phyloP scores from a whole-genome alignment of 1,284 basidiomycete genomes.

The Cystobasidiaceae sp. region DNA sequence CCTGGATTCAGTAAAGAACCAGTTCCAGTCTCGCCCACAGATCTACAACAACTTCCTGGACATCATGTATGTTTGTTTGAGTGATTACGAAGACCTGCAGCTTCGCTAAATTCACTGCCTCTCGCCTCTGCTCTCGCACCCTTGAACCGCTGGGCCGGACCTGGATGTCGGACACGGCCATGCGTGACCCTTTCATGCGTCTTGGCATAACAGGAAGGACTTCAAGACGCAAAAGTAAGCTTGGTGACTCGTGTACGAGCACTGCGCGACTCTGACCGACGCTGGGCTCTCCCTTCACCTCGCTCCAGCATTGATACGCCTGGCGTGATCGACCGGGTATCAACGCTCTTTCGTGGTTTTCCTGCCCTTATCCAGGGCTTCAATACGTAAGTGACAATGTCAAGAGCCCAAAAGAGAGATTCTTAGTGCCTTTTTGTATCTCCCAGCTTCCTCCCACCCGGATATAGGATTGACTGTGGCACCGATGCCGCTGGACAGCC shows the following conservation, averaged over 20 bases:
- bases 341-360: constrained; percentile 89
- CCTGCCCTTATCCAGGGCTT: constrained; percentile 93
- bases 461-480: constrained; percentile 92
- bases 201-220: constrained; percentile 60
- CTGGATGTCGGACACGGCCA: background rate
- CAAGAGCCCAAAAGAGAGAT: background rate
- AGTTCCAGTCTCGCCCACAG: constrained; percentile 86
- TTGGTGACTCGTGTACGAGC: background rate
- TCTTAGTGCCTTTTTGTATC: background rate
- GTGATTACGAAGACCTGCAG: too few species aligned
- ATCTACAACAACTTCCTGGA: constrained; percentile 97
- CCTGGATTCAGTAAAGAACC: constrained; percentile 79
- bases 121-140: constrained; percentile 52
- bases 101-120: constrained; percentile 78
- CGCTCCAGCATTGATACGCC: constrained; percentile 85
- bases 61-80: constrained; percentile 98
- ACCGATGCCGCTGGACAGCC: constrained; percentile 59
- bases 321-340: constrained; percentile 95
- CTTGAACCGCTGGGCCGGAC: background rate
- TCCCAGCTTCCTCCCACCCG: constrained; percentile 60
- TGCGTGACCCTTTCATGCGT: background rate
- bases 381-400: constrained; percentile 65
- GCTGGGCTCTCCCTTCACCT: constrained; percentile 4
- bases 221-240: constrained; percentile 84
- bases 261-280: background rate